These are phyloP conservation scores for Plectosphaerella cucumerina DNA, from an alignment of 2,329 filamentous ascomycete species.

Conservation along the genomic window DNA sequence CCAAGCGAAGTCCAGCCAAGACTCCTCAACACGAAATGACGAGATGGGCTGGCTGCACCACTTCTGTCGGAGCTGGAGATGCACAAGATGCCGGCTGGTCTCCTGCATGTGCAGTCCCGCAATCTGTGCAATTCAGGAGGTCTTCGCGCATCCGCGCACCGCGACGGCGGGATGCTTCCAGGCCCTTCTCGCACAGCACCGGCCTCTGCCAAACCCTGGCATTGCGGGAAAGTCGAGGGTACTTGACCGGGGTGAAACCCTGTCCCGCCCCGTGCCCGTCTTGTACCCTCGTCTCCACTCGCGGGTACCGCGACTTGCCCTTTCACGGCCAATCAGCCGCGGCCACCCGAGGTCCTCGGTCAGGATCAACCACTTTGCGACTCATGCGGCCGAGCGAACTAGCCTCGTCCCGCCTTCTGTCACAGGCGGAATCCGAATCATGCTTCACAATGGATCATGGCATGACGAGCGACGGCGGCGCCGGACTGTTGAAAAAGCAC, in stretches of 20 bases:
- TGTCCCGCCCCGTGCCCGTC: background rate
- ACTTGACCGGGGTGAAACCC: background rate
- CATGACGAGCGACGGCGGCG: too few species aligned
- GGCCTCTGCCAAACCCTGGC: background rate
- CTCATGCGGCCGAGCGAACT: background rate
- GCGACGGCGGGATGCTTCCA: background rate
- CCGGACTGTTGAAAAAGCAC: too few species aligned
- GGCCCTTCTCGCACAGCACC: background rate
- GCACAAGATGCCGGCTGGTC: background rate
- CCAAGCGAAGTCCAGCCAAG: background rate
- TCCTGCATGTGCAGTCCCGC: background rate
- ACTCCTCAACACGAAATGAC: background rate
- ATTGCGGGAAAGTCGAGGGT: background rate
- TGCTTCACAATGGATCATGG: background rate
- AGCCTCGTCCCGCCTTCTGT: background rate
- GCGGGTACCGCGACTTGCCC: background rate
- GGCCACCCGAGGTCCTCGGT: background rate
- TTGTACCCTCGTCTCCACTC: background rate
- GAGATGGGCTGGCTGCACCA: constrained; percentile 2
- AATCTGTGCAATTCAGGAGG: background rate
- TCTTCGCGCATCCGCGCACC: background rate
- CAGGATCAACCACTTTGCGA: background rate
- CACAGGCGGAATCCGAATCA: background rate
- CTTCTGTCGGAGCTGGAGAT: background rate
- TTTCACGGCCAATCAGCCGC: background rate